These are phyloP conservation scores for Helicocarpus griseus DNA, from an alignment of 2,329 filamentous ascomycete genomes.

Conservation along the genomic window DNA sequence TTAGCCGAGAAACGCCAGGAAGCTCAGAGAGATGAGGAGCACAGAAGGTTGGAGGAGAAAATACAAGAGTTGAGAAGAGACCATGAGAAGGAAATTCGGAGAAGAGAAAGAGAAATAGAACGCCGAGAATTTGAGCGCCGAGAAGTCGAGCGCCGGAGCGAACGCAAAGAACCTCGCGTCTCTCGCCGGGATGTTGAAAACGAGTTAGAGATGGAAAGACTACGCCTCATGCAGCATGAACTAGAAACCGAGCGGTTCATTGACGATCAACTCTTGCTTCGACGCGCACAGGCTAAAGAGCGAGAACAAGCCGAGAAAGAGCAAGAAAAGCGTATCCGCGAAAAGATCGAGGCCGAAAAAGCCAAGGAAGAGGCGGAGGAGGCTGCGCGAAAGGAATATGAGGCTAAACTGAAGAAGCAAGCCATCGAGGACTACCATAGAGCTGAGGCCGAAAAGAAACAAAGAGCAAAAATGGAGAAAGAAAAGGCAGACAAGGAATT, in stretches of 20 bases:
- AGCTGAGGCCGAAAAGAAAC: constrained; percentile 39
- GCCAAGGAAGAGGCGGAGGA: constrained; percentile 27
- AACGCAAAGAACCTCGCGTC: constrained; percentile 1
- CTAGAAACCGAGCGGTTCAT: constrained; percentile 14
- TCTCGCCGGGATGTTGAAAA: constrained; percentile 17
- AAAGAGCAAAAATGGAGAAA: constrained; percentile 40
- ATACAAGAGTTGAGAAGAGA: constrained; percentile 26
- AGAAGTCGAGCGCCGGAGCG: not conserved
- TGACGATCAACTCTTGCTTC: constrained; percentile 11
- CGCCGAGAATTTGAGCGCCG: not conserved
- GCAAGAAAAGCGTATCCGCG: constrained; percentile 37
- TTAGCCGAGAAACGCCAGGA: not conserved
- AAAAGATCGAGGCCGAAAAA: constrained; percentile 22
- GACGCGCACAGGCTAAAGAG: constrained; percentile 15
- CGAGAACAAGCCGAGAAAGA: constrained; percentile 29
- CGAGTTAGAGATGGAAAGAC: constrained; percentile 24
- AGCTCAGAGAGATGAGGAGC: no score
- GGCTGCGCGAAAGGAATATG: constrained; percentile 20
- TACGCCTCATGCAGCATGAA: constrained; percentile 24
- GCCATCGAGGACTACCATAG: constrained; percentile 45
- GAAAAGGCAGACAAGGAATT: constrained; percentile 45
- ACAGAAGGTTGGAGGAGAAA: not conserved
- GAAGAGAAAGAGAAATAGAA: constrained; percentile 32
- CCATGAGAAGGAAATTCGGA: constrained; percentile 32
- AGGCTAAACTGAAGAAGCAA: constrained; percentile 38